Conservation (phyloP, 192 early-diverging fungal genomes). For the Podochytrium sp. region DNA sequence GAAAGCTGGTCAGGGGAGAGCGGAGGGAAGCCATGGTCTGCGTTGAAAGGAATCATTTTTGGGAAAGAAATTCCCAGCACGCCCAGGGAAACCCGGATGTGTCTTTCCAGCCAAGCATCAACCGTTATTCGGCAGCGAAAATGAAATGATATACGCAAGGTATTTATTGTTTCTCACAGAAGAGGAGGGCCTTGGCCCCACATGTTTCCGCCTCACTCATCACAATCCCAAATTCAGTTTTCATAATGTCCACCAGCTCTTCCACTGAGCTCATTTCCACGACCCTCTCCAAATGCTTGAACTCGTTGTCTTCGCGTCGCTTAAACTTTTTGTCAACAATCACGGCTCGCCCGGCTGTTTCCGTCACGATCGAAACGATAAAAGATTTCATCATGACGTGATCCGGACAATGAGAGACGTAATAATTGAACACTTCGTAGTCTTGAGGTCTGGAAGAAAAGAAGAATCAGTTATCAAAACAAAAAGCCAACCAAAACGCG, state of each 20-base stretch:
- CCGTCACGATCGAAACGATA: not conserved
- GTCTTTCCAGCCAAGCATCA: not conserved
- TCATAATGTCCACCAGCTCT: not conserved
- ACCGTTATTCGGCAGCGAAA: not conserved
- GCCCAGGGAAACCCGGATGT: not conserved
- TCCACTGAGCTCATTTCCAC: not conserved
- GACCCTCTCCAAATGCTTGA: not conserved
- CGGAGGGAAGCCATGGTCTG: not conserved
- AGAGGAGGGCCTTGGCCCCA: not conserved
- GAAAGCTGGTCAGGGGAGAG: not conserved
- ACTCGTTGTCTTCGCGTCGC: not conserved
- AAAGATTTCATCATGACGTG: not conserved
- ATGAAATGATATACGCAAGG: not conserved
- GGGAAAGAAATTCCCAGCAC: too few species aligned
- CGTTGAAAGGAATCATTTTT: not conserved
- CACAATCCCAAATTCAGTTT: not conserved
- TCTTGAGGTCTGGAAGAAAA: conserved; percentile 8
- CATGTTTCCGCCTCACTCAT: not conserved
- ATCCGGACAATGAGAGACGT: not conserved
- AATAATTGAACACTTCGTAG: not conserved
- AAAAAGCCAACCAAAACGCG: not conserved
- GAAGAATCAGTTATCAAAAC: not conserved
- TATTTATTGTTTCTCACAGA: not conserved
- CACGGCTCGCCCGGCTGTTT: conserved; percentile 3
- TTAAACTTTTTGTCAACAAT: not conserved